Percentiles rank a stretch among this genome's conserved stretches.
Conservation (phyloP, 768 basidiomycete genomes). For the Psilocybe cyanescens region DNA sequence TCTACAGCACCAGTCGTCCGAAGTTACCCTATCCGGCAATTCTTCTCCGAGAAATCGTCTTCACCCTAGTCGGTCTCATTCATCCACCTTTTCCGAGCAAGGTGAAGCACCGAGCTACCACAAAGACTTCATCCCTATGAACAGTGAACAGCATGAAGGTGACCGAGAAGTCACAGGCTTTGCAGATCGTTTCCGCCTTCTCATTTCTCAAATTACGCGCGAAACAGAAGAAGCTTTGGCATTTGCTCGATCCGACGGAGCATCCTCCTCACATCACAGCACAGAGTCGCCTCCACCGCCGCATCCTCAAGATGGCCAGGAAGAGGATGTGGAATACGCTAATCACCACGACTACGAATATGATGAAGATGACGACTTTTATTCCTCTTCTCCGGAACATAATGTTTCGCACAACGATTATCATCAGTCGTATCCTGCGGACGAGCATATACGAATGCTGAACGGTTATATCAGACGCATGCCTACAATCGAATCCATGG, state of each 20-base stretch:
- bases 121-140: slow-evolving; percentile 19
- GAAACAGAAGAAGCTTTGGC: slow-evolving; percentile 57
- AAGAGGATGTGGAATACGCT: slow-evolving; percentile 16
- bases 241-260: slow-evolving; percentile 36
- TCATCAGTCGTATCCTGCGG: slow-evolving; percentile 40
- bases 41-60: slow-evolving; percentile 27
- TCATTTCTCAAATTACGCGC: slow-evolving; percentile 51
- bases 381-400: slow-evolving; percentile 18
- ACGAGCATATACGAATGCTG: slow-evolving; percentile 61
- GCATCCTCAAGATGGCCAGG: slow-evolving; percentile 9
- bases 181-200: slow-evolving; percentile 52
- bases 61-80: slow-evolving; percentile 23
- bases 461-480: slow-evolving; percentile 71
- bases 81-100: slow-evolving; percentile 28
- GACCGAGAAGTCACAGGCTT: slow-evolving; percentile 46
- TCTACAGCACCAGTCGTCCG: slow-evolving; percentile 20
- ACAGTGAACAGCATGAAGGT: slow-evolving; percentile 8
- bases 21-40: slow-evolving; percentile 21
- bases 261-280: slow-evolving; percentile 20
- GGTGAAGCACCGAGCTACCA: slow-evolving; percentile 20
- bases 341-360: slow-evolving; percentile 25
- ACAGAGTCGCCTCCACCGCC: slow-evolving; percentile 11
- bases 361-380: slow-evolving; percentile 32
- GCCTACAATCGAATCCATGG: slow-evolving; percentile 81
- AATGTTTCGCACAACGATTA: slow-evolving; percentile 37